Conservation (phyloP, 164 flowering plant species). For the Dillenia suffruticosa region DNA sequence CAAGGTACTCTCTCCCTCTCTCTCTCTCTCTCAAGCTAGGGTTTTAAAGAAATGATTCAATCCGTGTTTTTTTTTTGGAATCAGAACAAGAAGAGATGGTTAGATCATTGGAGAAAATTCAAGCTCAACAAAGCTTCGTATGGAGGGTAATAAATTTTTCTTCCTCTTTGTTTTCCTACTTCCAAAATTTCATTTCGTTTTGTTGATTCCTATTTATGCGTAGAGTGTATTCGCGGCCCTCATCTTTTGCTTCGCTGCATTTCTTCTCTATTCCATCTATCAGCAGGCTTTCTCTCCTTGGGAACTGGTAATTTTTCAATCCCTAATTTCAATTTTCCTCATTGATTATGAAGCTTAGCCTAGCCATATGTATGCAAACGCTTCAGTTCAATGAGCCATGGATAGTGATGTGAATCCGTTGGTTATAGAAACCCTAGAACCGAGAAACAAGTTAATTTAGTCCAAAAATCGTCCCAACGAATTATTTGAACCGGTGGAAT, state of each 20-base stretch:
- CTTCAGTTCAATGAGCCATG: too few species aligned
- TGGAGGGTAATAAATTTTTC: slow-evolving; percentile 58
- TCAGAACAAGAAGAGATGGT: slow-evolving; percentile 88
- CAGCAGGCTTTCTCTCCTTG: slow-evolving; percentile 77
- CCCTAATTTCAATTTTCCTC: too few species aligned
- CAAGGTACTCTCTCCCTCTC: slow-evolving; percentile 36
- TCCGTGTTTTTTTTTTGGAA: too few species aligned
- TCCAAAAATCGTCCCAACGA: too few species aligned
- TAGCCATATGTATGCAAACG: too few species aligned
- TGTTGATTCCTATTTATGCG: slow-evolving; percentile 2
- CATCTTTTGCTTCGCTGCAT: slow-evolving; percentile 37
- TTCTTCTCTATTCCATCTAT: slow-evolving; percentile 63
- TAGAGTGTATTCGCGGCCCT: slow-evolving; percentile 61
- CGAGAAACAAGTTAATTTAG: too few species aligned
- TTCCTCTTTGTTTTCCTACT: neutral
- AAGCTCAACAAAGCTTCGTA: slow-evolving; percentile 56
- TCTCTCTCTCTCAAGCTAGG: neutral
- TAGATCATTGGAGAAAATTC: slow-evolving; percentile 55
- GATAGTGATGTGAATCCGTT: too few species aligned
- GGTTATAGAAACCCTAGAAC: too few species aligned
- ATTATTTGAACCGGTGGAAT: too few species aligned
- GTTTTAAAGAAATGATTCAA: neutral
- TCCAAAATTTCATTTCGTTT: neutral
- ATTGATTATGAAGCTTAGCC: too few species aligned
- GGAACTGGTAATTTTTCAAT: slow-evolving; percentile 62